Evolutionary conservation across 352 stramenopile genomes (phyloP).

Genomic region (Blastocystis sp.): DNA sequence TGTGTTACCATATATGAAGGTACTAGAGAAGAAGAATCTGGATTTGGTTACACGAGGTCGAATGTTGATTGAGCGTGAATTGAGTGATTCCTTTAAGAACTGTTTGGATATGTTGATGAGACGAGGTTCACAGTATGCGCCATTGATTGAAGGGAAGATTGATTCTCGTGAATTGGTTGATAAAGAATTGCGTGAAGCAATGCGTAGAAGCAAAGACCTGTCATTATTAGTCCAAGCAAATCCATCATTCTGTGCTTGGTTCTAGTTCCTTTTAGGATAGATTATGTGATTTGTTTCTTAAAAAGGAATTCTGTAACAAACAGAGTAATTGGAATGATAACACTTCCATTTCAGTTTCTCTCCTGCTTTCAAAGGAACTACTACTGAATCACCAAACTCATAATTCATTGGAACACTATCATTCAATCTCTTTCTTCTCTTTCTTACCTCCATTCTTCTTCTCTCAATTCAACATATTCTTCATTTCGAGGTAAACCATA

Average conservation of each 20-base stretch:
- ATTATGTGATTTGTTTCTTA: neutral
- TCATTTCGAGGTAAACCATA: slow-evolving; percentile 86
- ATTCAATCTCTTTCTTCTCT: neutral
- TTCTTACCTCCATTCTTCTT: slow-evolving; percentile 25
- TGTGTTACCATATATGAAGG: neutral
- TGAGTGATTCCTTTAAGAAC: neutral
- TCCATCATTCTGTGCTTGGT: slow-evolving; percentile 43
- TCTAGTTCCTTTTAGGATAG: slow-evolving; percentile 1
- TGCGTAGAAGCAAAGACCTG: slow-evolving; percentile 18
- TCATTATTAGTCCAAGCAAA: neutral
- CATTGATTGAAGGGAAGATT: neutral
- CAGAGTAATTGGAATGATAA: neutral
- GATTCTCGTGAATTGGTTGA: slow-evolving; percentile 17
- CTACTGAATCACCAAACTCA: slow-evolving; percentile 28
- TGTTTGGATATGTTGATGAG: neutral
- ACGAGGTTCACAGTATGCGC: neutral
- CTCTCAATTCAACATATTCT: slow-evolving; percentile 9
- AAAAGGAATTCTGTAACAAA: slow-evolving; percentile 17
- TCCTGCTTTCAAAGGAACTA: slow-evolving; percentile 32
- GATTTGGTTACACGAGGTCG: neutral
- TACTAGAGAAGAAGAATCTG: slow-evolving; percentile 18
- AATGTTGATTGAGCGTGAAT: neutral
- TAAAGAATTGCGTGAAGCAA: neutral
- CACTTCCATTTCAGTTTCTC: slow-evolving; percentile 45
- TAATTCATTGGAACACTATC: slow-evolving; percentile 23